Conservation (phyloP, 805 yeast genomes). For the Candida piceae region DNA sequence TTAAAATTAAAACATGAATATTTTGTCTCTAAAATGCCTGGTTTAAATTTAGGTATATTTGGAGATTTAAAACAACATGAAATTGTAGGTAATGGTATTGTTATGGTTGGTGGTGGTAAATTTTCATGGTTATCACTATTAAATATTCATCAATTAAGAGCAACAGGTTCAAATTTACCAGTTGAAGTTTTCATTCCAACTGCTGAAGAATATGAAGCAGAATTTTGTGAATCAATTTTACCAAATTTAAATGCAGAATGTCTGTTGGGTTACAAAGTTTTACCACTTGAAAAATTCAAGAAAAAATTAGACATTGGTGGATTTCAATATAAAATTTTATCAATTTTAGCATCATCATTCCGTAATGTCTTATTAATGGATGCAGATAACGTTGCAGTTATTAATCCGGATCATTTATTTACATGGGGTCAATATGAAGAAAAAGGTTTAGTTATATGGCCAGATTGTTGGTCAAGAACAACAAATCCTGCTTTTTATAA, state of each 20-base stretch:
- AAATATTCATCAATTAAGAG: slow-evolving; percentile 42
- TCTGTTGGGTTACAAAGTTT: slow-evolving; percentile 32
- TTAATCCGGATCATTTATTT: slow-evolving; percentile 42
- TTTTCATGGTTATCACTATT: slow-evolving; percentile 47
- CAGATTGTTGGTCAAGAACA: slow-evolving; percentile 68
- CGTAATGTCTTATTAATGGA: slow-evolving; percentile 45
- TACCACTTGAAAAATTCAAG: slow-evolving; percentile 25
- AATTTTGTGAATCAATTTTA: slow-evolving; percentile 38
- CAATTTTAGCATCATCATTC: slow-evolving; percentile 41
- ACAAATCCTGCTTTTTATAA: slow-evolving; percentile 56
- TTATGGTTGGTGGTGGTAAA: slow-evolving; percentile 49
- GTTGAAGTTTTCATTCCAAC: slow-evolving; percentile 47
- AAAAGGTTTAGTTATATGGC: slow-evolving; percentile 53
- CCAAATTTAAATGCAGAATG: slow-evolving; percentile 44
- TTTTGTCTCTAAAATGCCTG: slow-evolving; percentile 14
- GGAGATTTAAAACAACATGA: slow-evolving; percentile 14
- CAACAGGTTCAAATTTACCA: slow-evolving; percentile 41
- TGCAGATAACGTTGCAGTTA: slow-evolving; percentile 45
- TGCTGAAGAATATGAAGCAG: slow-evolving; percentile 38
- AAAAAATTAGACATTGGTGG: slow-evolving; percentile 34
- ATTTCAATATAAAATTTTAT: slow-evolving; percentile 47
- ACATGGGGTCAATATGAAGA: slow-evolving; percentile 37
- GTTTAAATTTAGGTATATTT: slow-evolving; percentile 34
- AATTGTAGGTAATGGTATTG: slow-evolving; percentile 31
- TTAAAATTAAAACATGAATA: slow-evolving; percentile 13